These are phyloP conservation scores for Cryphonectria parasitica DNA, from an alignment of 2,329 filamentous ascomycete species.

Conservation along the genomic window DNA sequence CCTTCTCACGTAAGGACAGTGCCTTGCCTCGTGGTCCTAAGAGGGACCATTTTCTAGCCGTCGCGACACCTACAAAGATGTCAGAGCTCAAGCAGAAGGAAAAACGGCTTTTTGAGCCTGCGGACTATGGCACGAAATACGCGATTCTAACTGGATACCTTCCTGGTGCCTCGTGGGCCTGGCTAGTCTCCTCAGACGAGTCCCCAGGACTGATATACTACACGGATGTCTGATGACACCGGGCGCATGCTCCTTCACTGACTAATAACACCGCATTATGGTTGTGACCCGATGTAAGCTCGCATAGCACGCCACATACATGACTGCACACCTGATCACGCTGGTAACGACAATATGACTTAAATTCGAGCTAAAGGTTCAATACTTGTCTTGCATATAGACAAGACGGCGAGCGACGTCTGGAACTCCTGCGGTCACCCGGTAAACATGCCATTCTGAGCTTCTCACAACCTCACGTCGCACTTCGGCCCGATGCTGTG, in stretches of 20 bases:
- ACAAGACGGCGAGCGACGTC: background rate
- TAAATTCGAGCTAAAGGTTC: background rate
- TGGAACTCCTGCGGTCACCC: background rate
- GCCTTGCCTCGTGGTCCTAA: slow-evolving; percentile 32
- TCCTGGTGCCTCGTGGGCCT: slow-evolving; percentile 36
- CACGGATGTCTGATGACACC: slow-evolving; percentile 33
- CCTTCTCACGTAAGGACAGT: slow-evolving; percentile 16
- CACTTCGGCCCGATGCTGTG: slow-evolving; percentile 5
- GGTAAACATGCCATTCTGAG: background rate
- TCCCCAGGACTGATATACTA: slow-evolving; percentile 33
- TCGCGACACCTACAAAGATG: slow-evolving; percentile 59
- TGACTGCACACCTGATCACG: slow-evolving; percentile 15
- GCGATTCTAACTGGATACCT: slow-evolving; percentile 35
- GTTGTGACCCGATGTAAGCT: background rate
- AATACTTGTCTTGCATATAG: background rate
- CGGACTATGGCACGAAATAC: slow-evolving; percentile 36
- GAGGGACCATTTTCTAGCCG: slow-evolving; percentile 56
- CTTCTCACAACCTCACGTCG: background rate
- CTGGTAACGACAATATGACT: background rate
- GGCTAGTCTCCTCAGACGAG: slow-evolving; percentile 32
- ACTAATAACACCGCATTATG: background rate
- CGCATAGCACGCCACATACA: slow-evolving; percentile 13
- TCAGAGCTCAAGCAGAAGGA: slow-evolving; percentile 40
- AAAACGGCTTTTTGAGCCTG: slow-evolving; percentile 33
- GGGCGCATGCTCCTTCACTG: background rate